phyloP scores from a whole-genome alignment of 768 basidiomycete species.

The Phaffia australis region DNA sequence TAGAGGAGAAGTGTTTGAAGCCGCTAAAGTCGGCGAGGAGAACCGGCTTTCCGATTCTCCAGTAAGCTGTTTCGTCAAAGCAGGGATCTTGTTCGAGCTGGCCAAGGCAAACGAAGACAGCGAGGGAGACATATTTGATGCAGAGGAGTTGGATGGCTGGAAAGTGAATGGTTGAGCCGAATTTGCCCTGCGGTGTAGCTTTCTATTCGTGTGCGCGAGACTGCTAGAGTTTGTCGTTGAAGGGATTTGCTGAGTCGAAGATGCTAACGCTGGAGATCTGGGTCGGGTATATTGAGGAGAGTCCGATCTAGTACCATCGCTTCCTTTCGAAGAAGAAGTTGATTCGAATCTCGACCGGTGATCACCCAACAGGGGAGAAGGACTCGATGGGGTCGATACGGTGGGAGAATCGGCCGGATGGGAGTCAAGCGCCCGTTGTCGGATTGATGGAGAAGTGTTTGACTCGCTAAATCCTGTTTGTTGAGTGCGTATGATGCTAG shows the following conservation, averaged over 20 bases:
- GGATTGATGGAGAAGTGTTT: not conserved
- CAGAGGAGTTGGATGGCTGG: slow-evolving; percentile 12
- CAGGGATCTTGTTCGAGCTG: not conserved
- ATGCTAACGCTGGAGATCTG: not conserved
- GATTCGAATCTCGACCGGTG: not conserved
- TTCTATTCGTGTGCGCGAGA: not conserved
- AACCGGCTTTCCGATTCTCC: slow-evolving; percentile 9
- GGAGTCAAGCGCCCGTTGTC: slow-evolving; percentile 13
- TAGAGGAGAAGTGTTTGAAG: not conserved
- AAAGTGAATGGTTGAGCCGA: slow-evolving; percentile 20
- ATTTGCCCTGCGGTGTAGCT: slow-evolving; percentile 13
- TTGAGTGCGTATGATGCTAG: slow-evolving; percentile 3
- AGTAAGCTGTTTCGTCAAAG: slow-evolving; percentile 1
- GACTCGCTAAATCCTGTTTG: not conserved
- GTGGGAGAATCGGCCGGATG: slow-evolving; percentile 6
- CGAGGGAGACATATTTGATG: not conserved
- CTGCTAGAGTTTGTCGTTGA: not conserved
- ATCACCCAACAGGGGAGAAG: slow-evolving; percentile 11
- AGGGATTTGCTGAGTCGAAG: not conserved
- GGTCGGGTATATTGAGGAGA: not conserved
- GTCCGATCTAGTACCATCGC: not conserved
- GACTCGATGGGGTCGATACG: slow-evolving; percentile 9
- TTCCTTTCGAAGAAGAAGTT: not conserved
- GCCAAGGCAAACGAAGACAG: not conserved
- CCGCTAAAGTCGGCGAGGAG: not conserved